Evolutionary conservation across 129 eudicot genomes (phyloP).

Genomic region (Sambucus nigra): DNA sequence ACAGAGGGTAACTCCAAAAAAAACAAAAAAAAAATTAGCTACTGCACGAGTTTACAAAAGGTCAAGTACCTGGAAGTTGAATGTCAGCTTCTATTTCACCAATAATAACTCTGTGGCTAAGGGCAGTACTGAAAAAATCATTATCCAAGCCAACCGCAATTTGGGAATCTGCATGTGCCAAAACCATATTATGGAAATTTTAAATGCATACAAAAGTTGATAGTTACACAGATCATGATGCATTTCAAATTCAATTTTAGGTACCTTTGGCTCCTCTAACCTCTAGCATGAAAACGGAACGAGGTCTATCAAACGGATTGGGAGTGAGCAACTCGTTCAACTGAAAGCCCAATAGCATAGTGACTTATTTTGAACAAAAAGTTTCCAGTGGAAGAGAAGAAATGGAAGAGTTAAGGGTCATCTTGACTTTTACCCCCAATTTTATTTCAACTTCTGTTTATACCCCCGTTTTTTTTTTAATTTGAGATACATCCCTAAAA

Average conservation of each 20-base stretch:
- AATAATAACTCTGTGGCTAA: constrained; percentile 36
- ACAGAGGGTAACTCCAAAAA: no score
- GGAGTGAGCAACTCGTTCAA: constrained; percentile 73
- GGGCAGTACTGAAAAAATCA: constrained; percentile 26
- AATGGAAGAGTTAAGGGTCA: no score
- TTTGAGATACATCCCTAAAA: no score
- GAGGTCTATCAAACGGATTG: constrained; percentile 81
- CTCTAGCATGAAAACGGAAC: constrained; percentile 62
- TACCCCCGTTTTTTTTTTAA: no score
- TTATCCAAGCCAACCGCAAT: constrained; percentile 21
- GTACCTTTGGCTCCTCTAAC: constrained; percentile 63
- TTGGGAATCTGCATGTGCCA: constrained; percentile 30
- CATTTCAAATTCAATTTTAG: neutral
- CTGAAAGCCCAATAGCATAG: constrained; percentile 35
- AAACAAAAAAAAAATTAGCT: no score
- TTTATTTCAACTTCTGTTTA: no score
- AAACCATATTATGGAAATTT: neutral
- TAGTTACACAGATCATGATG: neutral
- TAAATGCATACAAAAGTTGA: neutral
- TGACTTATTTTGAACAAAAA: neutral
- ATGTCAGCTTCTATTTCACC: constrained; percentile 33
- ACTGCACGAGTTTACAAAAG: constrained; percentile 2
- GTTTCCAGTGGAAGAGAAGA: neutral
- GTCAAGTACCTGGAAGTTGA: constrained; percentile 57
- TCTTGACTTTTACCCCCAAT: no score